A percentile compares a stretch with the other conserved stretches of the same genome.
phyloP scores from a whole-genome alignment of 2,329 filamentous ascomycete species.

The Paraphaeosphaeria minitans region DNA sequence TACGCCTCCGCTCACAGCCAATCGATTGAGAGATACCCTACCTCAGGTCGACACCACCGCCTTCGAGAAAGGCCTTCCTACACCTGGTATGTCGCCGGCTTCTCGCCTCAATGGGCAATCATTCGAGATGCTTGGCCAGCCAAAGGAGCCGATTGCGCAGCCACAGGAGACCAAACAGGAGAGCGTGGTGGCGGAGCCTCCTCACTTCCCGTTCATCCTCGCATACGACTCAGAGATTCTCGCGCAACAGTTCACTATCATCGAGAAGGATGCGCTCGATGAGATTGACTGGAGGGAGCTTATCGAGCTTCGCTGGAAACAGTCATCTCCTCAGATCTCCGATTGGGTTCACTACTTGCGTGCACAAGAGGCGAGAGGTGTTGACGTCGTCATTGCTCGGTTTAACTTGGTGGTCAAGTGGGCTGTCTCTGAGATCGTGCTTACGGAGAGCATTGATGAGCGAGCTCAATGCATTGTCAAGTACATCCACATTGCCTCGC shows the following conservation, averaged over 20 bases:
- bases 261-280: constrained; percentile 83
- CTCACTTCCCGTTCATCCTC: constrained; percentile 78
- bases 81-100: constrained; percentile 46
- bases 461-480: constrained; percentile 78
- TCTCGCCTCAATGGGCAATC: constrained; percentile 32
- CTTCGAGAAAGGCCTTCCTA: constrained; percentile 44
- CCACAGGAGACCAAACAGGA: constrained; percentile 27
- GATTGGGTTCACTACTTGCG: constrained; percentile 85
- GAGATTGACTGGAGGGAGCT: constrained; percentile 89
- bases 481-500: constrained; percentile 78
- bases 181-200: constrained; percentile 22
- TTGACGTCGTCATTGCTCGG: constrained; percentile 82
- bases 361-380: constrained; percentile 72
- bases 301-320: constrained; percentile 82
- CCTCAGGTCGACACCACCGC: constrained; percentile 32
- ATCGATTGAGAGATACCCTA: constrained; percentile 31
- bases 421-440: constrained; percentile 78
- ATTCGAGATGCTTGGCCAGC: constrained; percentile 24
- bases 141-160: constrained; percentile 30
- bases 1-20: constrained; percentile 51
- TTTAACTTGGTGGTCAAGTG: constrained; percentile 91
- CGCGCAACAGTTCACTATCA: constrained; percentile 82
- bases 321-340: constrained; percentile 67
- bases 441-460: constrained; percentile 74
- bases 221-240: constrained; percentile 79